Evolutionary conservation across 768 basidiomycete genomes (phyloP).

Genomic region (Amanita rubescens): DNA sequence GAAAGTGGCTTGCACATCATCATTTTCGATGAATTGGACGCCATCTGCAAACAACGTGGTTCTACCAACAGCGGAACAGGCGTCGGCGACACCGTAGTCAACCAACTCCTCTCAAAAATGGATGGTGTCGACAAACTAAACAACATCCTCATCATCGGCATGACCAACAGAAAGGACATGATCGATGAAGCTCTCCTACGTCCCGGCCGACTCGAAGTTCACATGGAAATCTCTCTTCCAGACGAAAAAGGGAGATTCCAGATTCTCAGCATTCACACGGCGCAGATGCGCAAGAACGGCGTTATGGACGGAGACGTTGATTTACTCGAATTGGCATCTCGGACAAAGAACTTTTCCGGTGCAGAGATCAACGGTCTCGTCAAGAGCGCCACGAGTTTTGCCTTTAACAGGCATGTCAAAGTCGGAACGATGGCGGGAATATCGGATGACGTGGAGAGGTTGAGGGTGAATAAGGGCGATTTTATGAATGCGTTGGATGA

Average conservation of each 20-base stretch:
- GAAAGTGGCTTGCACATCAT: constrained; percentile 98
- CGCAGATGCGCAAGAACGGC: constrained; percentile 87
- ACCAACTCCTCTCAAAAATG: constrained; percentile 99
- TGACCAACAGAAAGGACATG: constrained; percentile 98
- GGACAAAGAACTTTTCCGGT: constrained; percentile 97
- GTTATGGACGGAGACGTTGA: constrained; percentile 88
- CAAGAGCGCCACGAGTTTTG: constrained; percentile 97
- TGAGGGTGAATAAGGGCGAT: constrained; percentile 80
- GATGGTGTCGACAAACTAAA: constrained; percentile 98
- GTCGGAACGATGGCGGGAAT: constrained; percentile 97
- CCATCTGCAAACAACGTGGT: constrained; percentile 98
- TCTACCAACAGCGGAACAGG: constrained; percentile 88
- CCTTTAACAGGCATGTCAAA: constrained; percentile 96
- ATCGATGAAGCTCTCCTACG: constrained; percentile 97
- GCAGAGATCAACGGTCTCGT: constrained; percentile 94
- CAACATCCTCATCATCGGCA: constrained; percentile 98
- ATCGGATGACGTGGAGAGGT: constrained; percentile 89
- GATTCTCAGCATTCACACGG: constrained; percentile 92
- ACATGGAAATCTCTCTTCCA: constrained; percentile 98
- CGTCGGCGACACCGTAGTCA: constrained; percentile 98
- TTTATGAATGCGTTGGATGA: constrained; percentile 90
- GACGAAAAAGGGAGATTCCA: constrained; percentile 90
- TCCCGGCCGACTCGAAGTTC: constrained; percentile 97
- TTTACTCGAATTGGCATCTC: constrained; percentile 66
- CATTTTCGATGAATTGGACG: constrained; percentile 98